A percentile compares a stretch with the other conserved stretches of the same genome.
These are phyloP conservation scores for Lentinula raphanica DNA, from an alignment of 768 basidiomycete species.

Conservation along the genomic window DNA sequence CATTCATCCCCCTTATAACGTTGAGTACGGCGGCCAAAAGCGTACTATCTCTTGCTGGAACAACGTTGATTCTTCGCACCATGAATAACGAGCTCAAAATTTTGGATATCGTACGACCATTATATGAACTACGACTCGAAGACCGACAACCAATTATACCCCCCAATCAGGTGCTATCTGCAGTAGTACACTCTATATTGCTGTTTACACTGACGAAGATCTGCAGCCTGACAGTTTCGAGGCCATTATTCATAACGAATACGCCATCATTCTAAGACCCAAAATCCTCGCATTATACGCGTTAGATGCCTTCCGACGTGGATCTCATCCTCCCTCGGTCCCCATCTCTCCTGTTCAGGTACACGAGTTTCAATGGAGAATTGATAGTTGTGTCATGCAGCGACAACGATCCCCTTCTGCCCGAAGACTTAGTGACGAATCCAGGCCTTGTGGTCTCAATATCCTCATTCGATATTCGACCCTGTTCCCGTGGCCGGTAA, in stretches of 20 bases:
- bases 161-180: slow-evolving; percentile 7
- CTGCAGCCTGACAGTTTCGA: slow-evolving; percentile 36
- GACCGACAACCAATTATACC: not conserved
- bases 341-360: slow-evolving; percentile 39
- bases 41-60: slow-evolving; percentile 31
- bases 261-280: slow-evolving; percentile 40
- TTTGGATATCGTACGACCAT: slow-evolving; percentile 5
- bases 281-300: slow-evolving; percentile 40
- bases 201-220: not conserved
- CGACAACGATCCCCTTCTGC: slow-evolving; percentile 23
- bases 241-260: slow-evolving; percentile 35
- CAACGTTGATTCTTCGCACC: slow-evolving; percentile 34
- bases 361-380: slow-evolving; percentile 50
- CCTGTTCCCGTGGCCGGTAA: slow-evolving; percentile 63
- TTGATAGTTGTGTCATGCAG: slow-evolving; percentile 45
- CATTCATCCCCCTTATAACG: slow-evolving; percentile 27
- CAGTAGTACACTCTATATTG: not conserved
- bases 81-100: slow-evolving; percentile 12
- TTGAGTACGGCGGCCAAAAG: slow-evolving; percentile 27
- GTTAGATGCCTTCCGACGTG: slow-evolving; percentile 21
- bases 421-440: slow-evolving; percentile 1
- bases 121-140: not conserved
- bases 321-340: slow-evolving; percentile 10
- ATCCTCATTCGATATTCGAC: slow-evolving; percentile 57
- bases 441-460: slow-evolving; percentile 32